These are phyloP conservation scores for Monosiga brevicollis DNA, from an alignment of 78 protist genomes.

Conservation along the genomic window DNA sequence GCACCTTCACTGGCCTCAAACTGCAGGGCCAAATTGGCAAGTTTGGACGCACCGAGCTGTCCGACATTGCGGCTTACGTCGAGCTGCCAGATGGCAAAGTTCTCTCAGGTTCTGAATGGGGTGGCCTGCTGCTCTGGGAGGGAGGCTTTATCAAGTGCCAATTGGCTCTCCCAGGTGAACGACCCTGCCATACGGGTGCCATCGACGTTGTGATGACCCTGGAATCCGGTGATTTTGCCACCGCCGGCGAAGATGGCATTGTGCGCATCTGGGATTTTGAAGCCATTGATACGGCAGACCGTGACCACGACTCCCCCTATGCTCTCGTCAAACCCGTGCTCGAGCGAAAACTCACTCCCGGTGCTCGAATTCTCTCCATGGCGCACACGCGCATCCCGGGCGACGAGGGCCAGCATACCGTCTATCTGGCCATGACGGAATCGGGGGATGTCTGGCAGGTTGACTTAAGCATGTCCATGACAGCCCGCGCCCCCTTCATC, in stretches of 20 bases:
- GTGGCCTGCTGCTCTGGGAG: conserved; percentile 78
- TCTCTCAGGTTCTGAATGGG: conserved; percentile 68
- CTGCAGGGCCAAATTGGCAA: conserved; percentile 71
- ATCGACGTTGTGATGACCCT: conserved; percentile 30
- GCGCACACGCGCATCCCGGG: neutral
- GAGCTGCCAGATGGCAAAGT: conserved; percentile 59
- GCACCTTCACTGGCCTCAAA: conserved; percentile 82
- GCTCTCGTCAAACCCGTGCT: conserved; percentile 4
- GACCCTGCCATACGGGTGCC: conserved; percentile 40
- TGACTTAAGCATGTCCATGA: neutral
- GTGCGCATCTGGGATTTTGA: conserved; percentile 42
- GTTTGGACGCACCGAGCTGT: conserved; percentile 73
- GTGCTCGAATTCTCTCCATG: conserved; percentile 26
- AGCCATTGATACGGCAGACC: conserved; percentile 44
- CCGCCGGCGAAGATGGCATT: conserved; percentile 72
- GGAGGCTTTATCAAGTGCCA: conserved; percentile 51
- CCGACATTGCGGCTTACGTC: conserved; percentile 59
- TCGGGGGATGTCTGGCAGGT: conserved; percentile 20
- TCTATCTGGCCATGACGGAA: conserved; percentile 14
- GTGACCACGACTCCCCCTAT: conserved; percentile 3
- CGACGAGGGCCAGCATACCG: neutral
- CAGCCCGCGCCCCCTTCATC: neutral
- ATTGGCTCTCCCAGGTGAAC: conserved; percentile 4
- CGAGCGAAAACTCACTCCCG: neutral
- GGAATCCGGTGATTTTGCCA: conserved; percentile 18